These are phyloP conservation scores for Akanthomyces dipterigenus DNA, from an alignment of 2,329 filamentous ascomycete species.

Conservation along the genomic window DNA sequence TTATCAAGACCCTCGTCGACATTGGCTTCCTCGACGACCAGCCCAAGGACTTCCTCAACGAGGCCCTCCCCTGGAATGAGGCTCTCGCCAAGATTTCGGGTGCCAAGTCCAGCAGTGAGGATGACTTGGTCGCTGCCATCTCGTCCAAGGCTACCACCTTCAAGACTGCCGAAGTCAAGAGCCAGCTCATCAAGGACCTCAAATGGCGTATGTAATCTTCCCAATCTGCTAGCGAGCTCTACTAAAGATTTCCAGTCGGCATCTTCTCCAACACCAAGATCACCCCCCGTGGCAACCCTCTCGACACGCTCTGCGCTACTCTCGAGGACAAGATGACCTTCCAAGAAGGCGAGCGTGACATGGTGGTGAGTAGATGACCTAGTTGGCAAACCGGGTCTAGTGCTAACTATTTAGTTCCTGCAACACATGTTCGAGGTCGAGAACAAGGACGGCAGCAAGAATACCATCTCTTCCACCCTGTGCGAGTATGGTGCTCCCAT, in stretches of 20 bases:
- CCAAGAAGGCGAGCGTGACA: slow-evolving; percentile 72
- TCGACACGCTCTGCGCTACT: slow-evolving; percentile 85
- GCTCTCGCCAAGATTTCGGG: slow-evolving; percentile 72
- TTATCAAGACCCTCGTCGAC: slow-evolving; percentile 81
- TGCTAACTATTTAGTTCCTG: slow-evolving; percentile 35
- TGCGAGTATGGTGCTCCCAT: slow-evolving; percentile 73
- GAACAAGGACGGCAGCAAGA: slow-evolving; percentile 67
- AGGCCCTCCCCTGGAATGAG: slow-evolving; percentile 72
- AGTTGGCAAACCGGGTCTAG: slow-evolving; percentile 5
- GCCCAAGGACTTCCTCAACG: slow-evolving; percentile 56
- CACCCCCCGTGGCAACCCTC: slow-evolving; percentile 67
- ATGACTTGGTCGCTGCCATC: slow-evolving; percentile 68
- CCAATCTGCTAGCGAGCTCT: background rate
- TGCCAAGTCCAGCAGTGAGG: slow-evolving; percentile 56
- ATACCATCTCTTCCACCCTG: slow-evolving; percentile 75
- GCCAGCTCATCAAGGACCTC: slow-evolving; percentile 27
- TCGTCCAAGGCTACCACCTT: slow-evolving; percentile 68
- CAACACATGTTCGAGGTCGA: slow-evolving; percentile 83
- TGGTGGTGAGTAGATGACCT: slow-evolving; percentile 49
- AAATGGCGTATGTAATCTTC: slow-evolving; percentile 7
- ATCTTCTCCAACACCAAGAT: slow-evolving; percentile 63
- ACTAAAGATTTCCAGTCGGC: slow-evolving; percentile 32
- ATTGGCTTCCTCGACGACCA: slow-evolving; percentile 81
- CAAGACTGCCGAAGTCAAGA: slow-evolving; percentile 49
- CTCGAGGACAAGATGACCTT: slow-evolving; percentile 91